phyloP scores from a whole-genome alignment of 208 protist genomes.

The Leishmania mexicana region DNA sequence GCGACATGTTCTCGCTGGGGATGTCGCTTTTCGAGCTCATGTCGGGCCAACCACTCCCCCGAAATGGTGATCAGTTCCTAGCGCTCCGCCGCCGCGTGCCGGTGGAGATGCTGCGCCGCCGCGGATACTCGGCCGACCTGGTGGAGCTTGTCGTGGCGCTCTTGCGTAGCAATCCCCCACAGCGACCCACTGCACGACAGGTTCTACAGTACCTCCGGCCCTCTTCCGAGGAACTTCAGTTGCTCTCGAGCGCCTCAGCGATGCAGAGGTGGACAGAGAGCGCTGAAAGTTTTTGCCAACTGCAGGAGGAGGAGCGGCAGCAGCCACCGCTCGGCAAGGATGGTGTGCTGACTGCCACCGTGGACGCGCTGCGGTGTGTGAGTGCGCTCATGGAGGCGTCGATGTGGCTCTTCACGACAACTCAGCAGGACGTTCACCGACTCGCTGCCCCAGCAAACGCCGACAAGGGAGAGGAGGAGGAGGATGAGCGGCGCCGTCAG shows the following conservation, averaged over 20 bases:
- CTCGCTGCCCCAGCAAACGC: not conserved
- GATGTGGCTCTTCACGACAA: slow-evolving; percentile 30
- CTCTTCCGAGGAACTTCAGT: slow-evolving; percentile 32
- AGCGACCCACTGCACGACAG: slow-evolving; percentile 71
- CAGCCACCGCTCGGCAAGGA: not conserved
- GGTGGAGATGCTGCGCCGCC: slow-evolving; percentile 34
- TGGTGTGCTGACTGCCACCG: not conserved
- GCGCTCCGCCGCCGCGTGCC: slow-evolving; percentile 65
- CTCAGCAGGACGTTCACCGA: slow-evolving; percentile 25
- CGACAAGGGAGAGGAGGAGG: slow-evolving; percentile 2
- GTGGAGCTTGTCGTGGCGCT: slow-evolving; percentile 55
- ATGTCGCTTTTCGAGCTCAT: slow-evolving; percentile 92
- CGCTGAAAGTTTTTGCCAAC: slow-evolving; percentile 3
- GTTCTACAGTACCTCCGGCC: slow-evolving; percentile 68
- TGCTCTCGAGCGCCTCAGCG: slow-evolving; percentile 20
- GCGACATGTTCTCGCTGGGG: slow-evolving; percentile 92
- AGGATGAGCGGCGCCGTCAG: slow-evolving; percentile 8
- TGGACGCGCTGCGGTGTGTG: slow-evolving; percentile 26
- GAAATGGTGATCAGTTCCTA: slow-evolving; percentile 72
- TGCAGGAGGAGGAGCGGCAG: slow-evolving; percentile 9
- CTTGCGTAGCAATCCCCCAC: slow-evolving; percentile 54
- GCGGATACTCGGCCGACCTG: slow-evolving; percentile 67
- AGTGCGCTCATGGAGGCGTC: slow-evolving; percentile 35
- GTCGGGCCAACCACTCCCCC: slow-evolving; percentile 72
- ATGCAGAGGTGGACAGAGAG: slow-evolving; percentile 40